A percentile compares a stretch with the other conserved stretches of the same genome.
phyloP scores from a whole-genome alignment of 2,329 filamentous ascomycete genomes.

The Pseudocercospora fuligena region DNA sequence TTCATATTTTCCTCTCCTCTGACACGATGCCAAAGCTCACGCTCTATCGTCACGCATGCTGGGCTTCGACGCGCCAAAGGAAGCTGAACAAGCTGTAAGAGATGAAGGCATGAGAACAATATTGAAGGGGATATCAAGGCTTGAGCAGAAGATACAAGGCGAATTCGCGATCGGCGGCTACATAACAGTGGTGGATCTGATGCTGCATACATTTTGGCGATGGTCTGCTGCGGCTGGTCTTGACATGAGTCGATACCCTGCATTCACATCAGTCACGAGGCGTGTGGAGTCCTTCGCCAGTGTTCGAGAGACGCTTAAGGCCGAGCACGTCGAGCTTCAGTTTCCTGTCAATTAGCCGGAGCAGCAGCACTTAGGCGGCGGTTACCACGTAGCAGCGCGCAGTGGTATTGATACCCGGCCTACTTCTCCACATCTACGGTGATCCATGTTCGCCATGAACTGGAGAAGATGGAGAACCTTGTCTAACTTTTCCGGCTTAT shows the following conservation, averaged over 20 bases:
- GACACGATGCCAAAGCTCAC: slow-evolving; percentile 10
- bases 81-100: slow-evolving; percentile 31
- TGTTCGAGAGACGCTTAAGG: not conserved
- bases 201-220: slow-evolving; percentile 33
- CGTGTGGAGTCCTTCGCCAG: not conserved
- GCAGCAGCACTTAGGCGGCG: not conserved
- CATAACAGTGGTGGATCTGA: slow-evolving; percentile 44
- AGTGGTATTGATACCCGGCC: not conserved
- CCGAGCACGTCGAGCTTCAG: not conserved
- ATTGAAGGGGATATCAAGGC: slow-evolving; percentile 26
- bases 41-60: slow-evolving; percentile 33
- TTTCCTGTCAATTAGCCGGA: not conserved
- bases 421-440: not conserved
- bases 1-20: not conserved
- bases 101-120: slow-evolving; percentile 15
- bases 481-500: not conserved
- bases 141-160: slow-evolving; percentile 34
- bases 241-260: not conserved
- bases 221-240: slow-evolving; percentile 5
- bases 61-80: slow-evolving; percentile 26
- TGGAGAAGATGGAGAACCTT: not conserved
- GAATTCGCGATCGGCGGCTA: slow-evolving; percentile 36
- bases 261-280: not conserved
- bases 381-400: not conserved
- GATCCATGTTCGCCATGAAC: not conserved